Percentiles rank a stretch among this genome's conserved stretches.
Conservation (phyloP, 2,329 filamentous ascomycete genomes). For the Calonectria ilicicola region DNA sequence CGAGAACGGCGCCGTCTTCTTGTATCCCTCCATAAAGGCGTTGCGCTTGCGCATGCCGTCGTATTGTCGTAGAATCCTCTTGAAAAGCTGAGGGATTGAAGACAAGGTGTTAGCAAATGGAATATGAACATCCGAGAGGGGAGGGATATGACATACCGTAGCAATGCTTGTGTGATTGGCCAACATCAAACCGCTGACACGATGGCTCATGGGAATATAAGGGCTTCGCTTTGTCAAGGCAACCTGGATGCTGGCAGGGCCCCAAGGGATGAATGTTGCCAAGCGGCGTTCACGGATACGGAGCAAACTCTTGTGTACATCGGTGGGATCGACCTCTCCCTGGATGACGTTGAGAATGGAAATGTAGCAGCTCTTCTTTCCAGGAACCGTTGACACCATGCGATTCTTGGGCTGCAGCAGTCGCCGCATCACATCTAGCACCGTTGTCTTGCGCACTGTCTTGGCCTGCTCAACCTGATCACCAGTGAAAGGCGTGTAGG, state of each 20-base stretch:
- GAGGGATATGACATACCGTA: slow-evolving; percentile 67
- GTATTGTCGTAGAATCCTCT: slow-evolving; percentile 91
- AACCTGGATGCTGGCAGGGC: slow-evolving; percentile 96
- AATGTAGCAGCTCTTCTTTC: slow-evolving; percentile 99
- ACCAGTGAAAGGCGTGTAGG: slow-evolving; percentile 97
- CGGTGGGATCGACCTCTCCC: slow-evolving; percentile 96
- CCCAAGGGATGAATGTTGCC: slow-evolving; percentile 98
- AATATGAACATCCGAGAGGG: neutral
- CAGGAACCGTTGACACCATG: slow-evolving; percentile 96
- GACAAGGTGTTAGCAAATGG: neutral
- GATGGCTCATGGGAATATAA: slow-evolving; percentile 92
- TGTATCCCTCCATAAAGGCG: slow-evolving; percentile 96
- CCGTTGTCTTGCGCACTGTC: slow-evolving; percentile 97
- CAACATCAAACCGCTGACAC: slow-evolving; percentile 96
- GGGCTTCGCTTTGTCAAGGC: slow-evolving; percentile 96
- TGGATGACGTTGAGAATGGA: slow-evolving; percentile 99
- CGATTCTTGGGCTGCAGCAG: slow-evolving; percentile 97
- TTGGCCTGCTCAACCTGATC: slow-evolving; percentile 97
- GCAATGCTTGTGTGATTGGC: slow-evolving; percentile 98
- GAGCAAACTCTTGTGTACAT: slow-evolving; percentile 97
- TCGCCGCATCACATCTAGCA: slow-evolving; percentile 96
- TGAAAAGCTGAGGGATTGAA: slow-evolving; percentile 76
- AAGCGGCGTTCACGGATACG: slow-evolving; percentile 94
- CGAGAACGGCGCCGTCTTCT: slow-evolving; percentile 92
- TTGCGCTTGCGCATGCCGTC: slow-evolving; percentile 95